phyloP scores from a whole-genome alignment of 768 basidiomycete species.

The Pleurotus ostreatus region DNA sequence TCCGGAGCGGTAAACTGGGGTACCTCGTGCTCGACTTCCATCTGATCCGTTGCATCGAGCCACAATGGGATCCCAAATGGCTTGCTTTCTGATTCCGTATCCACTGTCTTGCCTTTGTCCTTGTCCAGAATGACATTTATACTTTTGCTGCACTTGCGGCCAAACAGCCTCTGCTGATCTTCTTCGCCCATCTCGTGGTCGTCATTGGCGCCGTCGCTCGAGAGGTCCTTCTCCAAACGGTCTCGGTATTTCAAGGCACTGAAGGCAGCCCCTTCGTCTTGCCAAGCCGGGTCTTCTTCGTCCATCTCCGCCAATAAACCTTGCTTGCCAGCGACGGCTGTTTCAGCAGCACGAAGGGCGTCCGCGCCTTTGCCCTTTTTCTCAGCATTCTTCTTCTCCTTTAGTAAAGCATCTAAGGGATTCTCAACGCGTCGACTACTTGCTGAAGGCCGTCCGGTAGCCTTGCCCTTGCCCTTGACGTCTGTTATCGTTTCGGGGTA shows the following conservation, averaged over 20 bases:
- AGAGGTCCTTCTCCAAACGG: conserved; percentile 6
- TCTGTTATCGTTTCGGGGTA: conserved; percentile 1
- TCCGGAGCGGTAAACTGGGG: conserved; percentile 12
- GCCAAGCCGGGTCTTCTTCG: conserved; percentile 29
- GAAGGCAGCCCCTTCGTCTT: conserved; percentile 36
- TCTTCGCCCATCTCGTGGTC: conserved; percentile 25
- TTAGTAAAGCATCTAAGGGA: conserved; percentile 52
- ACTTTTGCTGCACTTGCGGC: conserved; percentile 35
- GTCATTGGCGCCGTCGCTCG: conserved; percentile 9
- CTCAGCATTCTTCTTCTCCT: conserved; percentile 43
- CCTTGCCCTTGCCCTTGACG: conserved; percentile 16
- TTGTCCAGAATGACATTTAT: conserved; percentile 40
- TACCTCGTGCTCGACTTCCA: conserved; percentile 13
- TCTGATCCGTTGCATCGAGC: conserved; percentile 13
- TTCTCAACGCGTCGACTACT: conserved; percentile 27
- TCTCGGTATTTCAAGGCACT: conserved; percentile 27
- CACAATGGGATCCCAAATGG: conserved; percentile 27
- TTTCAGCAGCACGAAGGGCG: conserved; percentile 44
- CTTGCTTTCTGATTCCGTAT: conserved; percentile 20
- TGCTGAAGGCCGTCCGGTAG: neutral
- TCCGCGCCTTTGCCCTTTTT: conserved; percentile 34
- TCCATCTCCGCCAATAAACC: conserved; percentile 25
- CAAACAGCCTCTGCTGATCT: conserved; percentile 33
- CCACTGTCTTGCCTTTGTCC: conserved; percentile 29
- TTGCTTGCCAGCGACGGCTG: conserved; percentile 27